Base-by-base conservation (phyloP, 2,329 filamentous ascomycete genomes). In the Bretziella fagacearum region DNA sequence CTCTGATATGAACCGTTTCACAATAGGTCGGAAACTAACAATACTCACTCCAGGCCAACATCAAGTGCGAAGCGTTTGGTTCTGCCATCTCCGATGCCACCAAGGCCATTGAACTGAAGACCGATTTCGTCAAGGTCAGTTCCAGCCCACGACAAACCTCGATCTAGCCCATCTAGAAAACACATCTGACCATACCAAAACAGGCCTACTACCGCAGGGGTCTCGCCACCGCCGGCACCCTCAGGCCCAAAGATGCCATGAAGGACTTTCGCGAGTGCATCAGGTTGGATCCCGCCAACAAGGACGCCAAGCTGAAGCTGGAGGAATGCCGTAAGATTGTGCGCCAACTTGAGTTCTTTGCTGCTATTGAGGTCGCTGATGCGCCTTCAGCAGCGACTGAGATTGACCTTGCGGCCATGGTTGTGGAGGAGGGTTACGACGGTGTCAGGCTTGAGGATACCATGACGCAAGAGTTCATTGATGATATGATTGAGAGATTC, bases 381-480 rank as follows among this genome's bases (percentile, higher is more conserved):
- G 84, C 89, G 54, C 86, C 89, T 3, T 95, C 87, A 1, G 91
- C 87, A 0, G 83, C 89, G 27, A 87, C 91, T 60, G 89, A 84
- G 2, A 71, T 98, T 52, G 85, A 96, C 58, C 63, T 98, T 51
- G 85, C 91, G 51, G 74, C 79, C 47, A 95, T 98, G 63, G 67
- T 68, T 8, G 77, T 98, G 15, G 87, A 95, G 52, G 66, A 78
- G 18, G 71, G 72, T 47, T 98, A 98, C 58, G 91, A 98, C 58
- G 91, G 91, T 52, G 80, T 78, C 18, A 72, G 71, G 48, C 66
- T 98, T 46, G 80, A 74, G 32, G 73, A 80, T 44, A 72, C 82
- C 60, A 98, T 98, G 86, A 95, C 89, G 1, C 76, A 89, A 55
- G 89, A 95, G 57, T 98, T 98, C 59, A 84, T 98, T 56, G 83